Evolutionary conservation across 306 rosid species (phyloP), one percentile per base, ranked within the genome.

Genomic region (Lathyrus aphaca): DNA sequence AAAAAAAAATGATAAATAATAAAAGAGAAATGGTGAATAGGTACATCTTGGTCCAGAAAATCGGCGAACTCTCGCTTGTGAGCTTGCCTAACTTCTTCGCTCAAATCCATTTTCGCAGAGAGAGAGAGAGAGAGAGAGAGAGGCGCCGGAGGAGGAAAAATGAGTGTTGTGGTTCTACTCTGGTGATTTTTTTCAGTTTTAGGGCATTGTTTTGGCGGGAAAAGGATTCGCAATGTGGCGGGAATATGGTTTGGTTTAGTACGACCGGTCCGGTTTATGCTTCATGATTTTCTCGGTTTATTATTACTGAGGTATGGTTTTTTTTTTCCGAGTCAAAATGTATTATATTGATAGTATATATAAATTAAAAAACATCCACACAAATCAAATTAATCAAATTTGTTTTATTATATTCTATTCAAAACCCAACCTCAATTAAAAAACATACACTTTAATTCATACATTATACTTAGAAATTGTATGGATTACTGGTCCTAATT

Each of bases 51-150:
- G 46, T 95, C 99, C 38, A 95, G 75, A 84, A 95, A 95, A 51
- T 85, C 84, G 57, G 86, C 71, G 68, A 95, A 86, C 57, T 91
- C 99, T 55, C 99, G 96, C 85, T 86, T 86, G 92, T 95, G 92
- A 71, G 92, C 91, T 10, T 96, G 96, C 80, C 97, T 80, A 25
- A 86, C 84, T 77, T 91, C 99, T 49, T 95, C 99, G 82, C 87
- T 86, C 72, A 87, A 27, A 64, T 95, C 99, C 99, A 95, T 94
- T 77, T 64, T 69, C 13, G 37, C 16, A 55, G 15, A 16, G 60
- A 66, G 64, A 43, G 68, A 3, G 49, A n/a, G 25, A 23, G 25
- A 23, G 25, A 23, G 64, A 25, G 74, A 12, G 57, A 56, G 19
- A 2, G 38, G 30, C 46, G n/a, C 39, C 3, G 49, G 46, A 58